These are phyloP conservation scores for Ceratocystis albifundus DNA, from an alignment of 2,329 filamentous ascomycete genomes.

Conservation along the genomic window DNA sequence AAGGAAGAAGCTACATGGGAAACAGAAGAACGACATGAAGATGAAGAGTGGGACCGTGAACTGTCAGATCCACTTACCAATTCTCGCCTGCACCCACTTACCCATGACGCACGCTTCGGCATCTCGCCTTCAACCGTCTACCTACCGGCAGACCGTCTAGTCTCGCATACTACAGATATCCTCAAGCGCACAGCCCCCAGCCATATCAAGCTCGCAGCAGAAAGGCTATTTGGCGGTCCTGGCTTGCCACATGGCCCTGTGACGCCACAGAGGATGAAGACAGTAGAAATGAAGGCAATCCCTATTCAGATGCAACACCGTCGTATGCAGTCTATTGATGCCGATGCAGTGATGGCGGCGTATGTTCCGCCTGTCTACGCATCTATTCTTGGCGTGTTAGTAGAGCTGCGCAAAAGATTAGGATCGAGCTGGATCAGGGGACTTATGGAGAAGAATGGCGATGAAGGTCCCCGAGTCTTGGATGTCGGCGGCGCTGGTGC, in stretches of 20 bases:
- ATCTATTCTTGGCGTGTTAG: conserved; percentile 52
- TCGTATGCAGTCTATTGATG: conserved; percentile 63
- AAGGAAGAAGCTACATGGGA: conserved; percentile 33
- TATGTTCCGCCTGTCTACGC: conserved; percentile 62
- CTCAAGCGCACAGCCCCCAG: conserved; percentile 57
- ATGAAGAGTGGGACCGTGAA: conserved; percentile 31
- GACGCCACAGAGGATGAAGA: conserved; percentile 49
- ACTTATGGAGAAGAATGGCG: conserved; percentile 47
- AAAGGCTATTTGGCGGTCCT: conserved; percentile 62
- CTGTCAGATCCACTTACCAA: conserved; percentile 25
- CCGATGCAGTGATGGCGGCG: conserved; percentile 58
- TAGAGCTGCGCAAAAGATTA: conserved; percentile 62
- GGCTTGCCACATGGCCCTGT: conserved; percentile 66
- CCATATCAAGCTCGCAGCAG: conserved; percentile 63
- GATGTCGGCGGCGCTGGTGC: conserved; percentile 67
- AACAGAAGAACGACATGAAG: conserved; percentile 27
- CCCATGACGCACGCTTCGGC: conserved; percentile 59
- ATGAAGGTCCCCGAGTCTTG: conserved; percentile 50
- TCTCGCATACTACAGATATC: conserved; percentile 57
- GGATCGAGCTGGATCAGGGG: conserved; percentile 59
- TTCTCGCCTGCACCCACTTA: conserved; percentile 59
- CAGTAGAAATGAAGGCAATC: conserved; percentile 51
- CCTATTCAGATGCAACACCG: conserved; percentile 51
- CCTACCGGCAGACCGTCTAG: conserved; percentile 59
- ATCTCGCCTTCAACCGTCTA: conserved; percentile 62